phyloP scores from a whole-genome alignment of 495 filamentous ascomycete genomes.

The Trichoderma gamsii region DNA sequence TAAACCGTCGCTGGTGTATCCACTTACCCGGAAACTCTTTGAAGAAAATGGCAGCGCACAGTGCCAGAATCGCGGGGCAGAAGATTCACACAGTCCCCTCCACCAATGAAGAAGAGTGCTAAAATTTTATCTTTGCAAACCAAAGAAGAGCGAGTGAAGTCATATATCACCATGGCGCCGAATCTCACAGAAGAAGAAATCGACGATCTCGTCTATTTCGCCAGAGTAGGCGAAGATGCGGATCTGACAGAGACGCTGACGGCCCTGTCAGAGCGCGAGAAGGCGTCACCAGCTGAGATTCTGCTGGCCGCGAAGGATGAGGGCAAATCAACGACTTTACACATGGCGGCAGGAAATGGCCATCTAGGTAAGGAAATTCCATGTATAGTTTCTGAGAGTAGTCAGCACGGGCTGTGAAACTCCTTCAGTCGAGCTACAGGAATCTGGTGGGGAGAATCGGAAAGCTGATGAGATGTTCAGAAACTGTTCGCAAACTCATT shows the following conservation, averaged over 20 bases:
- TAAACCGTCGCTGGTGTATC: background rate
- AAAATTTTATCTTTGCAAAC: conserved; percentile 14
- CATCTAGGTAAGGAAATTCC: conserved; percentile 54
- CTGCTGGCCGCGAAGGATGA: conserved; percentile 62
- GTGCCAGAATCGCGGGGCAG: conserved; percentile 14
- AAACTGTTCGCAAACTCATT: conserved; percentile 37
- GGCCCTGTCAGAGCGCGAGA: conserved; percentile 50
- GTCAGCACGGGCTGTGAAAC: background rate
- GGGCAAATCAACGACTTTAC: conserved; percentile 67
- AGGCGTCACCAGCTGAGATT: conserved; percentile 47
- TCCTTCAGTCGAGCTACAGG: background rate
- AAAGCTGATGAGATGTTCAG: conserved; percentile 22
- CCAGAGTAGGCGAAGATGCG: conserved; percentile 65
- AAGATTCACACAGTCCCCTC: conserved; percentile 11
- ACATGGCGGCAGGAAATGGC: conserved; percentile 88
- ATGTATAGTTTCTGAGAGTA: background rate
- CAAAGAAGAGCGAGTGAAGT: conserved; percentile 1
- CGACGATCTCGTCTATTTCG: conserved; percentile 81
- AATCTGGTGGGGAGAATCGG: background rate
- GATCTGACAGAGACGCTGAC: conserved; percentile 59
- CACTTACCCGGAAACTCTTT: background rate
- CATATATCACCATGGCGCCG: conserved; percentile 35
- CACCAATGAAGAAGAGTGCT: background rate
- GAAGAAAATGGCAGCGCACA: background rate
- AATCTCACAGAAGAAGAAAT: conserved; percentile 66